Conservation (phyloP, 805 yeast species). For the Ogataea sp. region DNA sequence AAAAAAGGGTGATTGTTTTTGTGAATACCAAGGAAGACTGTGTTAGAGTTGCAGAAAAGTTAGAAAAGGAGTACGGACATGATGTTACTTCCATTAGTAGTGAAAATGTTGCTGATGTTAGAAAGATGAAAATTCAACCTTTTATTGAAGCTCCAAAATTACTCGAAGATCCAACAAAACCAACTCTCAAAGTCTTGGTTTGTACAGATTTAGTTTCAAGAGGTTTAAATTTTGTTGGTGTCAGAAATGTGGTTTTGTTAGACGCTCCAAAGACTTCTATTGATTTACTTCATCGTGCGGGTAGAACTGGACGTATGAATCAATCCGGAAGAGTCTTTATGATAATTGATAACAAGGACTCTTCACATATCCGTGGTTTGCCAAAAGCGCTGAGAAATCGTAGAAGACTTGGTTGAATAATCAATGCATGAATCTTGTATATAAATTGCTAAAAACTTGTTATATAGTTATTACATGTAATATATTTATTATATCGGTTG, state of each 20-base stretch:
- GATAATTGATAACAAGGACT: conserved; percentile 58
- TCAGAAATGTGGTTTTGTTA: conserved; percentile 73
- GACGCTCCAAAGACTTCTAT: conserved; percentile 82
- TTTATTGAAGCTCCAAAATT: conserved; percentile 57
- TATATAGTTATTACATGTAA: background rate
- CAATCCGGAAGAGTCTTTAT: conserved; percentile 83
- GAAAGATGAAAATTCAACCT: conserved; percentile 46
- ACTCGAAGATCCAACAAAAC: conserved; percentile 25
- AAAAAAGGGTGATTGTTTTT: conserved; percentile 77
- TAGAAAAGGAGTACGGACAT: conserved; percentile 43
- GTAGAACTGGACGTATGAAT: conserved; percentile 91
- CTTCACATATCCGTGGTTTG: conserved; percentile 76
- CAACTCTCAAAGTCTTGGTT: conserved; percentile 56
- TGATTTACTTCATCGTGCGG: conserved; percentile 85
- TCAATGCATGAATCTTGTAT: background rate
- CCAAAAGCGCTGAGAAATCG: conserved; percentile 58
- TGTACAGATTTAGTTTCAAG: conserved; percentile 88
- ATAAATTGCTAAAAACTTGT: too few relatives aligned
- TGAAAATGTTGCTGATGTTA: conserved; percentile 49
- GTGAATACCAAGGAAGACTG: conserved; percentile 71
- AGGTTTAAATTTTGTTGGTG: conserved; percentile 78
- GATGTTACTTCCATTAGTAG: conserved; percentile 65
- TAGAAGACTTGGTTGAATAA: conserved; percentile 23
- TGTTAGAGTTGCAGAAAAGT: conserved; percentile 43
- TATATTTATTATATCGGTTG: too few relatives aligned